Evolutionary conservation across 1,139 yeast genomes (phyloP), one percentile per base, ranked within the genome.

Genomic region (Blastobotrys petasosporus): DNA sequence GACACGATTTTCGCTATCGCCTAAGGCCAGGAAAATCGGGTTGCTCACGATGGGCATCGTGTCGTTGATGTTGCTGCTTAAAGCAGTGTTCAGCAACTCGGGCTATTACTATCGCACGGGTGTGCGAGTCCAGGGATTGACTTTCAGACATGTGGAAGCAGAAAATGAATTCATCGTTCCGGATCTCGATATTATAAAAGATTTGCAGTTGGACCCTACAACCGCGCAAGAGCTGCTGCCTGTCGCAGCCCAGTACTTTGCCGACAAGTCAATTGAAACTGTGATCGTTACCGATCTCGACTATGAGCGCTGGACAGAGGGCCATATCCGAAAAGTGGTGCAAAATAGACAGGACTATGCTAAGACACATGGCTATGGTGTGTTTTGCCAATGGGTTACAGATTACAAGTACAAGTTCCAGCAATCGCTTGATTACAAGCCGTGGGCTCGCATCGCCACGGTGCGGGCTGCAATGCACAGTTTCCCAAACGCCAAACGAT

Each of bases 311-410:
- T 83, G 81, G 60, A 79, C 82, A 34, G 58, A 75, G 4, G 75
- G 76, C 9, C 77, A 80, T 31, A 68, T 86, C 49, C 75, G 80
- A 9, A 75, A 76, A 49, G 69, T 87, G 43, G 82, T 85, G 20
- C 90, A 85, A 59, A 87, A 88, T 65, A 74, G 96, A 60, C 83
- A 84, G 30, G 85, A 84, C 59, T 88, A 87, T 59, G 94, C 94
- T 3, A 83, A 81, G 61, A 68, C 68, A 29, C 87, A 85, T 56
- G 75, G 75, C 39, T 87, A 81, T 63, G 96, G 94, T 16, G 66
- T 85, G 17, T 87, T 85, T 58, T 76, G 83, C 32, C 75, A 95
- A 50, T 87, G 94, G 88, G 63, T 73, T 29, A 87, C 85, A 62
- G 95, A 87, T 61, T 86, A 59, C 52, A 40, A 52, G 38, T 29